These are phyloP conservation scores for Amphicarpaea edgeworthii DNA, from an alignment of 306 rosid species.

Conservation along the genomic window DNA sequence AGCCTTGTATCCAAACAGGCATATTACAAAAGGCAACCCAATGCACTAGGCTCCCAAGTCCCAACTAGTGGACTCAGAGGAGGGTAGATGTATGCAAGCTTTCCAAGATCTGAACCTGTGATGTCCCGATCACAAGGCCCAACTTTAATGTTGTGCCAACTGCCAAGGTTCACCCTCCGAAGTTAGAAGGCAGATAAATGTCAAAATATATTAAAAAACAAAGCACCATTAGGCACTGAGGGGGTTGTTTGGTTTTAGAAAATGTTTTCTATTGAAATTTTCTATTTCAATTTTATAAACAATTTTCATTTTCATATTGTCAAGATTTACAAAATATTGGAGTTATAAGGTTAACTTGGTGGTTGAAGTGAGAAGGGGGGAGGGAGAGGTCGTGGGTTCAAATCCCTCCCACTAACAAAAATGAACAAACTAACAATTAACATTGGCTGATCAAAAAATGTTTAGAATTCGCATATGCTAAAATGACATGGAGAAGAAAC, in stretches of 20 bases:
- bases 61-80: not conserved
- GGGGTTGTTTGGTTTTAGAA: not conserved
- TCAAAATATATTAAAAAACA: not conserved
- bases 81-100: not conserved
- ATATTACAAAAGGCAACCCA: too few species aligned
- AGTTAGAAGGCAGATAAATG: not conserved
- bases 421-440: too few species aligned
- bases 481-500: conserved; percentile 1
- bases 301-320: not conserved
- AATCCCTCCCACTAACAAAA: too few species aligned
- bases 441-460: too few species aligned
- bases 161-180: not conserved
- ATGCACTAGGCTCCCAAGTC: not conserved
- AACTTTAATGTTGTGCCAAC: not conserved
- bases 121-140: not conserved
- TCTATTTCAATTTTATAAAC: not conserved
- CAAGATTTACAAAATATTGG: too few species aligned
- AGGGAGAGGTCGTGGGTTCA: too few species aligned
- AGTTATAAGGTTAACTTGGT: too few species aligned
- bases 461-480: not conserved
- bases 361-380: too few species aligned
- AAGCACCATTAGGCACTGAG: not conserved
- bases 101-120: not conserved
- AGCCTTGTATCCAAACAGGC: too few species aligned
- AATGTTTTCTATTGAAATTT: not conserved